Evolutionary conservation across 83 land plant genomes (phyloP), one percentile per base, ranked within the genome.

Genomic region (Thuja plicata): DNA sequence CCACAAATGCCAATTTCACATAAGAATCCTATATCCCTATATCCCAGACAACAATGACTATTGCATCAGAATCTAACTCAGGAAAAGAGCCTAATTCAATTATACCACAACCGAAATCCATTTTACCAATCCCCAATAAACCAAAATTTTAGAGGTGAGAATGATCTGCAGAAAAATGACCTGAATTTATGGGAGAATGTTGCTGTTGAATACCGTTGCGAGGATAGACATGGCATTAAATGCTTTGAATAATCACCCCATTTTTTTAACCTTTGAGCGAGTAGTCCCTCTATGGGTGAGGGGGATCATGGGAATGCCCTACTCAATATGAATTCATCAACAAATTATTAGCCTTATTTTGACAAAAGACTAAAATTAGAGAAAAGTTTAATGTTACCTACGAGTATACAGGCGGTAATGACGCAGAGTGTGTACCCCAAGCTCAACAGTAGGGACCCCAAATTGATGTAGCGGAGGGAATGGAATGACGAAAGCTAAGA

Each of bases 131-230:
- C 4, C 57, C 57, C 57, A 16, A 16, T 15, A 52, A 52, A 13
- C 3, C 3, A 15, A 52, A 13, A 52, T 52, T 52, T 15, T 21
- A 8, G 0, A 8, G 19, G 32, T 70, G 2, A 70, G 40, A 35
- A 77, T 35, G 11, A 41, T 3, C 10, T 73, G 10, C 0, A 8
- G 24, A 8, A 37, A 40, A 11, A 21, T 82, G 88, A 98, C 99
- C 93, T 97, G 97, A 34, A 98, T 98, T 88, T 98, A 98, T 37
- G 99, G 99, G 41, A 98, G 89, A 8, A 98, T 93, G 17, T 95
- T 95, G 85, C 92, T 96, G 12, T 98, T 98, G 88, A 88, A 94
- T 0, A 92, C 88, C 0, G 97, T 87, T 87, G 96, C 95, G 79
- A 97, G 86, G 15, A 98, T 95, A 55, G 99, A 92, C 41, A 97